Conservation (phyloP, 129 eudicot genomes). For the Lonicera japonica region DNA sequence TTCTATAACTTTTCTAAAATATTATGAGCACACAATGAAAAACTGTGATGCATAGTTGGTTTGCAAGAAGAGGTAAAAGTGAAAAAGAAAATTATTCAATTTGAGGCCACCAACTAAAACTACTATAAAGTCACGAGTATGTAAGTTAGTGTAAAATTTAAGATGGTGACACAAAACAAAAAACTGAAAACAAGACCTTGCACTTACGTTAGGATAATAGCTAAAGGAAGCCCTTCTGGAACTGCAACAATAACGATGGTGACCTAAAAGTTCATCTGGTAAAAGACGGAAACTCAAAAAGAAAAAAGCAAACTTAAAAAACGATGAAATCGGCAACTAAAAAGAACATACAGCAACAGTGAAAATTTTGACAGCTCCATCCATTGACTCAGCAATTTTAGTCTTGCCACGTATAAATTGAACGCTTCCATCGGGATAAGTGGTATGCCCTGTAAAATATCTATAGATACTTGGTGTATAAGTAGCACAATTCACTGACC, state of each 20-base stretch:
- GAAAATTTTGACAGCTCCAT: constrained; percentile 75
- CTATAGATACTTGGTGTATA: no score
- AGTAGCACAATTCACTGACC: no score
- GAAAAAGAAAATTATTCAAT: no score
- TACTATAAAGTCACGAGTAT: no score
- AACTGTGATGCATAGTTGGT: no score
- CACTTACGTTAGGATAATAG: constrained; percentile 91
- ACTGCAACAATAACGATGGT: constrained; percentile 97
- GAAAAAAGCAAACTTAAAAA: background rate
- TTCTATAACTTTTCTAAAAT: no score
- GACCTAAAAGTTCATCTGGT: constrained; percentile 42
- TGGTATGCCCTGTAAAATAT: constrained; percentile 73
- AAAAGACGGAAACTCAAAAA: constrained; percentile 15
- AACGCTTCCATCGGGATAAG: constrained; percentile 23
- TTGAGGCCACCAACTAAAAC: background rate
- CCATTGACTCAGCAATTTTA: constrained; percentile 46
- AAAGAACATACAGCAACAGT: constrained; percentile 75
- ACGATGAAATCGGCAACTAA: background rate
- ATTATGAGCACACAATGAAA: no score
- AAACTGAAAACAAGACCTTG: background rate
- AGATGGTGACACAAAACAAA: no score
- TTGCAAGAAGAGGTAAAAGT: no score
- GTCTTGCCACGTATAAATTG: constrained; percentile 64
- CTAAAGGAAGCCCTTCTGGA: constrained; percentile 99
- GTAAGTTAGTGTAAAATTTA: no score